Evolutionary conservation across 345 rosid genomes (phyloP).

Genomic region (Physaria fendleri): DNA sequence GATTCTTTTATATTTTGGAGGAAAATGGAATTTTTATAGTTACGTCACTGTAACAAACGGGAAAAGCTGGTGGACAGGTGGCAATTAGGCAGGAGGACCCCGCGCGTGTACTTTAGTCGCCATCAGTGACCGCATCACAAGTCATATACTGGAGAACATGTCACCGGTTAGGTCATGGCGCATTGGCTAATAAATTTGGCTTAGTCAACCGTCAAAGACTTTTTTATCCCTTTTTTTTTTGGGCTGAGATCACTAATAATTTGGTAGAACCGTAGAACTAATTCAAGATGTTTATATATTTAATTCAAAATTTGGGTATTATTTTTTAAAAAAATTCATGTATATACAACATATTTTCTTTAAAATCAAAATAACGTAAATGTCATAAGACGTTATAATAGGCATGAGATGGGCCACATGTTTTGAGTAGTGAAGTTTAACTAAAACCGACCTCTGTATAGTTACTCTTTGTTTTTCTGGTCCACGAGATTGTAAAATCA

Average conservation of each 20-base stretch:
- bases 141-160: neutral
- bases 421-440: constrained; percentile 14
- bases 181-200: neutral
- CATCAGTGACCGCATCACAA: neutral
- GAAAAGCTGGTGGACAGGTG: constrained; percentile 14
- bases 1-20: too few relatives aligned
- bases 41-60: constrained; percentile 12
- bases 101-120: constrained; percentile 29
- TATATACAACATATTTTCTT: neutral
- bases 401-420: constrained; percentile 7
- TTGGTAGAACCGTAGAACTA: too few relatives aligned
- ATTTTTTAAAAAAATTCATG: too few relatives aligned
- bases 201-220: constrained; percentile 23
- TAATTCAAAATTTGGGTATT: neutral
- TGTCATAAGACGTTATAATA: constrained; percentile 3
- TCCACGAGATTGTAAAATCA: constrained; percentile 18
- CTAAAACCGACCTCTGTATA: constrained; percentile 5
- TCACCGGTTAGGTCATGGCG: neutral
- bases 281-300: too few relatives aligned
- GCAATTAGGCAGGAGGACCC: constrained; percentile 22
- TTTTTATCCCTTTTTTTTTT: neutral
- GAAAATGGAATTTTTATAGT: constrained; percentile 15
- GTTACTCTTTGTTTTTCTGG: constrained; percentile 9
- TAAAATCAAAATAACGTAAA: neutral
- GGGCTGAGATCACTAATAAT: neutral